These are phyloP conservation scores for Ogataea nakhonphanomensis DNA, from an alignment of 805 yeast species.

Conservation along the genomic window DNA sequence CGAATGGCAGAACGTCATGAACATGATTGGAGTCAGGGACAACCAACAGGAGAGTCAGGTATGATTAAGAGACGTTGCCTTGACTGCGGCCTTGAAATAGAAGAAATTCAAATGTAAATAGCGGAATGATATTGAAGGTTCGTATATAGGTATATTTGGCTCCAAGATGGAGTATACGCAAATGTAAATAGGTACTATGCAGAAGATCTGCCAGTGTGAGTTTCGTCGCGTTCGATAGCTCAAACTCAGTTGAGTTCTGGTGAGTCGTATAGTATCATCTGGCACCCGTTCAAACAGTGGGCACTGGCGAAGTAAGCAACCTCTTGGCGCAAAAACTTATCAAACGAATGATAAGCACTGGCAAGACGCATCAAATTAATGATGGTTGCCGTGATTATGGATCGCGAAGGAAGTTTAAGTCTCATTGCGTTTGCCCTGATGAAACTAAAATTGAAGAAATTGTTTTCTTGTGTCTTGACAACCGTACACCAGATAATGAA, in stretches of 20 bases:
- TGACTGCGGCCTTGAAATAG: constrained; percentile 81
- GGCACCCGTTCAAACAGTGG: constrained; percentile 24
- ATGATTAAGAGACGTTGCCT: constrained; percentile 60
- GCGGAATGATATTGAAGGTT: background rate
- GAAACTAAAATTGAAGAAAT: too few relatives aligned
- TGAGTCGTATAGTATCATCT: constrained; percentile 16
- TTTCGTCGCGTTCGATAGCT: background rate
- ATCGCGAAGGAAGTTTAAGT: constrained; percentile 20
- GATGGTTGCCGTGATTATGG: constrained; percentile 20
- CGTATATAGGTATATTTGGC: background rate
- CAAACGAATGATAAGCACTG: constrained; percentile 23
- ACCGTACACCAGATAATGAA: background rate
- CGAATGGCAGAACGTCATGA: constrained; percentile 51
- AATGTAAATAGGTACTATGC: background rate
- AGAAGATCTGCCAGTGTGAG: background rate
- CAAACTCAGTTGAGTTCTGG: constrained; percentile 8
- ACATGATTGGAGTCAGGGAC: constrained; percentile 70
- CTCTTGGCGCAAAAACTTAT: constrained; percentile 15
- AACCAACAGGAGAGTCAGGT: constrained; percentile 32
- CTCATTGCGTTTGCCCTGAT: background rate
- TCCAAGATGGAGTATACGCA: background rate
- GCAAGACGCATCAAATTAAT: constrained; percentile 25
- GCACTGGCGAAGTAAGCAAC: constrained; percentile 11
- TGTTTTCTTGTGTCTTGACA: background rate
- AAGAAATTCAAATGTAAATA: constrained; percentile 53